Base-by-base conservation (phyloP, 2,329 filamentous ascomycete genomes). In the Curvularia hawaiiensis region DNA sequence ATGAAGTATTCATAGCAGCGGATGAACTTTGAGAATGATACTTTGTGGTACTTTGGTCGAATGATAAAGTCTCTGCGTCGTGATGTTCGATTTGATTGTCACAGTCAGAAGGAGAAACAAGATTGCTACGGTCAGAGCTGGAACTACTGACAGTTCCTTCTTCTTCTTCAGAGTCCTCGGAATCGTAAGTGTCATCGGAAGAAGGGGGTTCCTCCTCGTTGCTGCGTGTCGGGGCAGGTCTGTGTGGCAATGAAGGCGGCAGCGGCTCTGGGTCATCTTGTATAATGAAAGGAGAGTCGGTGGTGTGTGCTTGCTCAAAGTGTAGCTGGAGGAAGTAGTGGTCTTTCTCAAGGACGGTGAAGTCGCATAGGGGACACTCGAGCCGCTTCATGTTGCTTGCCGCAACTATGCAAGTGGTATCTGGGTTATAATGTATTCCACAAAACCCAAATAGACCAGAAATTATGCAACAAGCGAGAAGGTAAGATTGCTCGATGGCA, bases 61-160 rank as follows among this genome's bases (percentile, higher is more conserved):
- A 71, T 59, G 73, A 75, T 72, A 77, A 70, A 64, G 74, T 69
- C 54, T 77, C 74, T 61, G 75, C 69, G 54, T 69, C 64, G 70
- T 82, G 80, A 33, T 79, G 71, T 53, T 80, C 75, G 51, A 81
- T 70, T 68, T 82, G 80, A 48, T 82, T 78, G 64, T 80, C 78
- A 53, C 78, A 73, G 48, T 80, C 78, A 22, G 63, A 60, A 24
- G 80, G 61, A 52, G 73, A 68, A 52, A 82, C 64, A 50, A 75
- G 61, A 60, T 82, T 79, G 54, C 75, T 75, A 68, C 79, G 82
- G 45, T 77, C 73, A 24, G 69, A 61, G 48, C 78, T 72, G 9
- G 79, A 77, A 64, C 80, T 82, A 56, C 70, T 70, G 31, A 76
- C 74, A 14, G 48, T 66, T 52, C 62, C 64, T 57, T 69, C 69